Conservation (phyloP, 441 rosid genomes). For the Melastoma candidum region DNA sequence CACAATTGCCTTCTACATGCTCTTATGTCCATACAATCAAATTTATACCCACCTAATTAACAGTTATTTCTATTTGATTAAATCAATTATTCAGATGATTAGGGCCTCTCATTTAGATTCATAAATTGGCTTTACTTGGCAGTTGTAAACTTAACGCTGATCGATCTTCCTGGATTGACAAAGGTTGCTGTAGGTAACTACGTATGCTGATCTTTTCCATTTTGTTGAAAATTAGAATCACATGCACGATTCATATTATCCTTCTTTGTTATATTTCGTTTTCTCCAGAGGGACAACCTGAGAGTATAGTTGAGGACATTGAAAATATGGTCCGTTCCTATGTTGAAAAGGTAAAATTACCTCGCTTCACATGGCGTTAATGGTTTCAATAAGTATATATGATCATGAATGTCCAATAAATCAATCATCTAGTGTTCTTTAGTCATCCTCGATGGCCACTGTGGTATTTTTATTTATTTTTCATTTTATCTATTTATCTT, state of each 20-base stretch:
- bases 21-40: too few species aligned
- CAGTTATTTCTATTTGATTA: background rate
- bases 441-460: too few species aligned
- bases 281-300: slow-evolving; percentile 89
- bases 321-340: slow-evolving; percentile 95
- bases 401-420: too few species aligned
- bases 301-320: slow-evolving; percentile 81
- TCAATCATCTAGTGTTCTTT: too few species aligned
- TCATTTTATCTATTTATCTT: too few species aligned
- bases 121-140: slow-evolving; percentile 15
- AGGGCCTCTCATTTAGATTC: background rate
- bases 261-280: slow-evolving; percentile 17
- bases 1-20: too few species aligned
- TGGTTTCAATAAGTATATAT: too few species aligned
- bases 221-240: slow-evolving; percentile 4
- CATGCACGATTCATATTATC: slow-evolving; percentile 1
- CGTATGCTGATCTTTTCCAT: slow-evolving; percentile 6
- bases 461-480: too few species aligned
- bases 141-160: slow-evolving; percentile 97
- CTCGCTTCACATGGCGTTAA: background rate
- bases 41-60: background rate
- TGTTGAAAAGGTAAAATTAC: slow-evolving; percentile 79
- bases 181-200: slow-evolving; percentile 97
- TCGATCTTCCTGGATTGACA: slow-evolving; percentile 99
- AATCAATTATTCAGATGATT: background rate